Percentiles rank a stretch among this genome's conserved stretches.
These are phyloP conservation scores for Prunus yedoensis DNA, from an alignment of 331 rosid genomes.

Conservation along the genomic window DNA sequence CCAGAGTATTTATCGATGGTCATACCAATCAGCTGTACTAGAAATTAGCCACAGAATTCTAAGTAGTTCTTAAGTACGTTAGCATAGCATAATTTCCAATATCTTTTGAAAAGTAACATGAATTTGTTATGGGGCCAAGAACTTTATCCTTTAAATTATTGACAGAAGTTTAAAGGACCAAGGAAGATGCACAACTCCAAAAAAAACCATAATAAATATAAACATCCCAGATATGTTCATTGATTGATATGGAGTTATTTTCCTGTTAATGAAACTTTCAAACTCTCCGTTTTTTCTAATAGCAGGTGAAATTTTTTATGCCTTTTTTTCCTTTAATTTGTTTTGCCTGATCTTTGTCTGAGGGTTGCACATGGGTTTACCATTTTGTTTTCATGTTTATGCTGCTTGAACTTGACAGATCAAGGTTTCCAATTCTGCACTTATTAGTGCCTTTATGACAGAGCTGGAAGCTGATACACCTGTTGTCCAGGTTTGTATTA, in stretches of 20 bases:
- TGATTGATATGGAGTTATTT: background rate
- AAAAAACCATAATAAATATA: background rate
- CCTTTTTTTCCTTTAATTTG: background rate
- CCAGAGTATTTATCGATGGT: background rate
- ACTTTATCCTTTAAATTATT: background rate
- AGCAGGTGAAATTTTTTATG: background rate
- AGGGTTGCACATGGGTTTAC: background rate
- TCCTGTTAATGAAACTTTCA: background rate
- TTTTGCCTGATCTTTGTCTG: background rate
- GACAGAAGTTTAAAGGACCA: background rate
- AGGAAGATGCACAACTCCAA: background rate
- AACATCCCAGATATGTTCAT: background rate
- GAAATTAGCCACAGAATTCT: background rate
- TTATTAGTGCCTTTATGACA: constrained; percentile 93
- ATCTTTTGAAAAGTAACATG: background rate
- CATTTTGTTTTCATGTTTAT: constrained; percentile 7
- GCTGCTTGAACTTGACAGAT: constrained; percentile 49
- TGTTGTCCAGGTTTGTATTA: constrained; percentile 70
- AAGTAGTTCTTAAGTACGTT: background rate
- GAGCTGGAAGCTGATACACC: constrained; percentile 89
- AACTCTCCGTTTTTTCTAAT: background rate
- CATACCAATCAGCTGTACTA: background rate
- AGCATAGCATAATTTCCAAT: background rate
- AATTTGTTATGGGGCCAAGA: background rate
- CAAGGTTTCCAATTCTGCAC: constrained; percentile 95